Conservation (phyloP, 2,329 filamentous ascomycete species). For the Aspergillus sp. region DNA sequence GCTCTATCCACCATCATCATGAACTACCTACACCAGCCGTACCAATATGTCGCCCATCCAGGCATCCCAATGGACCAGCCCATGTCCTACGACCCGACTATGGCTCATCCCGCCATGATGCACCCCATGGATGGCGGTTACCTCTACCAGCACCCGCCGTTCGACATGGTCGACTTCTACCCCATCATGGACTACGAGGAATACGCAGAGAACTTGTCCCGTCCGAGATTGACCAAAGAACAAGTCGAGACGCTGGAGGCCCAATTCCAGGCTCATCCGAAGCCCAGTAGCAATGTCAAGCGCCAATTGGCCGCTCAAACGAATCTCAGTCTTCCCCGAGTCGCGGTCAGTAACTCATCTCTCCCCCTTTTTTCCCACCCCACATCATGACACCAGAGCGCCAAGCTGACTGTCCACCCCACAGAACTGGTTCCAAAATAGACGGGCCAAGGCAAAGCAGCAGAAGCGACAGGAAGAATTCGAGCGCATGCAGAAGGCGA, state of each 20-base stretch:
- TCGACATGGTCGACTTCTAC: conserved; percentile 45
- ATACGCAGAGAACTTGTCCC: conserved; percentile 47
- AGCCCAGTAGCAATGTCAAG: conserved; percentile 51
- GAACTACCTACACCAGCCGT: conserved; percentile 41
- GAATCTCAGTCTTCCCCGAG: conserved; percentile 48
- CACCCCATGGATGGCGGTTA: conserved; percentile 37
- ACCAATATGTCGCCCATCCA: conserved; percentile 33
- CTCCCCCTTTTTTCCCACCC: too few species aligned
- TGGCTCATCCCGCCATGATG: conserved; percentile 38
- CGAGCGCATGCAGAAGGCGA: conserved; percentile 44
- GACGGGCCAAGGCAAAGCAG: conserved; percentile 53
- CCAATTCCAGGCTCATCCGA: conserved; percentile 51
- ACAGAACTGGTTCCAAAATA: conserved; percentile 55
- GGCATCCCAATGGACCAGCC: conserved; percentile 38
- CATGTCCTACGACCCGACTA: conserved; percentile 35
- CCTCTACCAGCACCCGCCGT: conserved; percentile 36
- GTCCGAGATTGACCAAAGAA: conserved; percentile 51
- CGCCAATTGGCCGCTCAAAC: conserved; percentile 50
- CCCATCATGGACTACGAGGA: conserved; percentile 47
- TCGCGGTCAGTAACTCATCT: conserved; percentile 43
- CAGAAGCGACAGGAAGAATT: conserved; percentile 51
- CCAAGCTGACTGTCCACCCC: conserved; percentile 10
- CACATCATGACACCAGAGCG: background rate
- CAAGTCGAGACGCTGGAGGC: conserved; percentile 51
- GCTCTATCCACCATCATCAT: conserved; percentile 24